Conservation (phyloP, 1,284 basidiomycete species). For the Naganishia sp. region DNA sequence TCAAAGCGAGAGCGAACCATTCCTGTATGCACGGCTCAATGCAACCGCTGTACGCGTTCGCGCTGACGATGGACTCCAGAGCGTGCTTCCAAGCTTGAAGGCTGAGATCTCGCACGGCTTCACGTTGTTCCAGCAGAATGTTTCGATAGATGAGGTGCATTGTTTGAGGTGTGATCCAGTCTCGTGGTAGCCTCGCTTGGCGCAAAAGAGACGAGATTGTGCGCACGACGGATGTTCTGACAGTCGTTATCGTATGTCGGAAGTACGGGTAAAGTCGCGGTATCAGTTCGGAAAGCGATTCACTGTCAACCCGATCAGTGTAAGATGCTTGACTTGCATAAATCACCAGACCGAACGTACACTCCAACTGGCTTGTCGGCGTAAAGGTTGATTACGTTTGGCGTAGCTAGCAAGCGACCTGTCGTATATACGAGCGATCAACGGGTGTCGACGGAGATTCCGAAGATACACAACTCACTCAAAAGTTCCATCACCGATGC, state of each 20-base stretch:
- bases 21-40: slow-evolving; percentile 49
- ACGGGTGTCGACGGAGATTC: slow-evolving; percentile 10
- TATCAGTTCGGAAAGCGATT: slow-evolving; percentile 75
- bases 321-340: neutral
- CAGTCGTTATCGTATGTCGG: slow-evolving; percentile 92
- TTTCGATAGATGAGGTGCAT: slow-evolving; percentile 91
- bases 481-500: slow-evolving; percentile 96
- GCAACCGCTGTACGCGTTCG: slow-evolving; percentile 50
- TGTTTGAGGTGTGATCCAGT: slow-evolving; percentile 79
- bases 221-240: slow-evolving; percentile 89
- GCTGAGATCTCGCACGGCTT: slow-evolving; percentile 78
- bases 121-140: slow-evolving; percentile 85
- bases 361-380: neutral
- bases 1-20: slow-evolving; percentile 89
- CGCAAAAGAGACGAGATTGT: slow-evolving; percentile 84
- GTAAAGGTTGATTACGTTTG: slow-evolving; percentile 70
- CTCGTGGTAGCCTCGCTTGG: slow-evolving; percentile 66
- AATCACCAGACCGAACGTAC: neutral
- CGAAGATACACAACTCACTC: slow-evolving; percentile 57
- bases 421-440: slow-evolving; percentile 34
- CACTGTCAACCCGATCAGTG: slow-evolving; percentile 54
- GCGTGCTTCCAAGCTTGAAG: slow-evolving; percentile 76
- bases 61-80: slow-evolving; percentile 62
- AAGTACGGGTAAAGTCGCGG: slow-evolving; percentile 94
- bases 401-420: slow-evolving; percentile 80